Evolutionary conservation across 2,329 filamentous ascomycete genomes (phyloP).

Genomic region (Cryphonectria carpinicola): DNA sequence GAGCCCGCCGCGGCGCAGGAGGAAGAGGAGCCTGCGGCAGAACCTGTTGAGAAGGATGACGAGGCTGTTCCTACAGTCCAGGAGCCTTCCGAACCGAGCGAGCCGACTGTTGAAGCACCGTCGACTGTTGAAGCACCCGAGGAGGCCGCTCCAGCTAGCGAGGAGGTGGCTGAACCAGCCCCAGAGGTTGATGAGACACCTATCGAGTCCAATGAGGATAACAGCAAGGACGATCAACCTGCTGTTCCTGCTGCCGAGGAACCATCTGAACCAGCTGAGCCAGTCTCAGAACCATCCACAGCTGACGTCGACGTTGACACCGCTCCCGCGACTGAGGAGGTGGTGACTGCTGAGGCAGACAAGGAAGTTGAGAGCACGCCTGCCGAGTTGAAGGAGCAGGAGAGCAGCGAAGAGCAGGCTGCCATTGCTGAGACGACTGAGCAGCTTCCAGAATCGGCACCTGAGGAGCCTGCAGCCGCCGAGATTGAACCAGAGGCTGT

Average conservation of each 20-base stretch:
- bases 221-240: constrained; percentile 8
- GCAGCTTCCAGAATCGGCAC: background rate
- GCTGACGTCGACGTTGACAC: background rate
- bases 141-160: background rate
- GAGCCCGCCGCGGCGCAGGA: background rate
- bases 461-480: constrained; percentile 3
- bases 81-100: background rate
- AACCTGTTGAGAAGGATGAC: background rate
- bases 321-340: constrained; percentile 5
- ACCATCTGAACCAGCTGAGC: background rate
- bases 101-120: background rate
- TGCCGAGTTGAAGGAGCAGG: background rate
- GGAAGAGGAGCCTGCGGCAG: constrained; percentile 1
- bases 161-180: constrained; percentile 6
- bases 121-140: background rate
- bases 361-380: background rate
- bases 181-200: background rate
- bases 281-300: background rate
- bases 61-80: constrained; percentile 15
- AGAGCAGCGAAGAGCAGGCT: constrained; percentile 15
- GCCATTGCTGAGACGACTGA: constrained; percentile 4
- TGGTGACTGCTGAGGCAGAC: background rate
- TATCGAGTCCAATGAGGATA: constrained; percentile 5
- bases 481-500: background rate
- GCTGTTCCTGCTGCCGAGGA: constrained; percentile 17